A percentile compares a stretch with the other conserved stretches of the same genome.
Conservation (phyloP, 371 early-diverging fungal species). For the Nosema muscidifuracis region DNA sequence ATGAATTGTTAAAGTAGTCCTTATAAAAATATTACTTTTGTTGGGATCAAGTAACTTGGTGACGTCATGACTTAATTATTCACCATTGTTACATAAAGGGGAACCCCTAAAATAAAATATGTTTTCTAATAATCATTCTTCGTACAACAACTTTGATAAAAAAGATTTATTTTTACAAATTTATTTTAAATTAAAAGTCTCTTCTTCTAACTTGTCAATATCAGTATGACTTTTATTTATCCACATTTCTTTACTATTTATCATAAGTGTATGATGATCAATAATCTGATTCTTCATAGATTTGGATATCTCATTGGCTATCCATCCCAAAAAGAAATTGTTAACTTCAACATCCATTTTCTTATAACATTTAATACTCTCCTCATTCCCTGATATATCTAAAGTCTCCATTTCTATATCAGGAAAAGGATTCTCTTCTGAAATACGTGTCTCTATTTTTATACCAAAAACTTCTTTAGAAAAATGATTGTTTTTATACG, state of each 20-base stretch:
- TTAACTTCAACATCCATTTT: constrained; percentile 58
- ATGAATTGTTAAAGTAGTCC: not conserved
- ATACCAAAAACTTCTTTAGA: constrained; percentile 56
- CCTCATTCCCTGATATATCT: not conserved
- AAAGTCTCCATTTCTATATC: constrained; percentile 12
- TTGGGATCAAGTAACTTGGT: too few relatives aligned
- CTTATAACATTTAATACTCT: constrained; percentile 58
- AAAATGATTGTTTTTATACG: constrained; percentile 58
- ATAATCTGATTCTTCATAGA: constrained; percentile 49
- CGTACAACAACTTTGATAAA: too few relatives aligned
- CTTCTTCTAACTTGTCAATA: constrained; percentile 48
- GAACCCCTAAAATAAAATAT: too few relatives aligned
- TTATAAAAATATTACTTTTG: too few relatives aligned
- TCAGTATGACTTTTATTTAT: constrained; percentile 43
- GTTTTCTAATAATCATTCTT: too few relatives aligned
- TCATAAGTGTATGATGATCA: constrained; percentile 54
- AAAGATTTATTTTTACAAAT: not conserved
- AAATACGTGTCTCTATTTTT: constrained; percentile 29
- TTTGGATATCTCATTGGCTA: constrained; percentile 53
- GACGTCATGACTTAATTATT: too few relatives aligned
- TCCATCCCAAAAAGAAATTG: constrained; percentile 54
- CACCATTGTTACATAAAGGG: too few relatives aligned
- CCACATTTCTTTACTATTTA: constrained; percentile 60
- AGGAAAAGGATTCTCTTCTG: constrained; percentile 34
- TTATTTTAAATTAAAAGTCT: constrained; percentile 8